phyloP scores from a whole-genome alignment of 2,329 filamentous ascomycete species.

The Fusarium nodosum region DNA sequence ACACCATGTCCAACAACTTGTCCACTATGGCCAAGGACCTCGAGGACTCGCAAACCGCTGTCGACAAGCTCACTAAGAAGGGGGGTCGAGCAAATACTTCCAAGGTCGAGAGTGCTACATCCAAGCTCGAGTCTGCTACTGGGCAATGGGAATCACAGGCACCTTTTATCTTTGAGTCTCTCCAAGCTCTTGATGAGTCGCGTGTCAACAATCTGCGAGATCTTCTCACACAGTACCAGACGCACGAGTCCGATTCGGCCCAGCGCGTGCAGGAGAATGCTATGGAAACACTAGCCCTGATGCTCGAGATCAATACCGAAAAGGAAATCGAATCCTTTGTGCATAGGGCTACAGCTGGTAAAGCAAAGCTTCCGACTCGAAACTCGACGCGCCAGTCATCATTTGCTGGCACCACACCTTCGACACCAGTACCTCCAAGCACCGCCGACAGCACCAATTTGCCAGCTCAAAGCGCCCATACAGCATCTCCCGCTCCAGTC shows the following conservation, averaged over 20 bases:
- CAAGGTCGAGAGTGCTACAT: conserved; percentile 81
- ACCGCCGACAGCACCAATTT: conserved; percentile 45
- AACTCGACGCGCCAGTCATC: conserved; percentile 60
- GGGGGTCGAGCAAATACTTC: conserved; percentile 80
- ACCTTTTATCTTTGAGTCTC: conserved; percentile 92
- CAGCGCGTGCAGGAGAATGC: conserved; percentile 80
- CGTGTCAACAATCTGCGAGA: conserved; percentile 92
- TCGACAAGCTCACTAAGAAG: conserved; percentile 86
- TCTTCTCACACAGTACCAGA: conserved; percentile 91
- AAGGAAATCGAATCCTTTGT: conserved; percentile 86
- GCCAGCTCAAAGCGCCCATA: conserved; percentile 27
- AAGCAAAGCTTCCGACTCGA: conserved; percentile 55
- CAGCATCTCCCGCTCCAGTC: conserved; percentile 27
- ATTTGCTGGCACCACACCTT: conserved; percentile 47
- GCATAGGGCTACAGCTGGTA: conserved; percentile 60
- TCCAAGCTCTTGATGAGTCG: conserved; percentile 91
- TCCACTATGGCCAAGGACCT: conserved; percentile 85
- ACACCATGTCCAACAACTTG: conserved; percentile 85
- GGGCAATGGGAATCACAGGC: conserved; percentile 95
- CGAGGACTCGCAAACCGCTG: conserved; percentile 84
- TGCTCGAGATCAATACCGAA: conserved; percentile 88
- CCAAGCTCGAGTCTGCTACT: conserved; percentile 81
- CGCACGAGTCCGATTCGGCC: conserved; percentile 89
- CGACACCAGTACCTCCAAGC: conserved; percentile 47
- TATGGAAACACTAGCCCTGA: conserved; percentile 82